These are phyloP conservation scores for Geranium brycei DNA, from an alignment of 345 rosid genomes.

Conservation along the genomic window DNA sequence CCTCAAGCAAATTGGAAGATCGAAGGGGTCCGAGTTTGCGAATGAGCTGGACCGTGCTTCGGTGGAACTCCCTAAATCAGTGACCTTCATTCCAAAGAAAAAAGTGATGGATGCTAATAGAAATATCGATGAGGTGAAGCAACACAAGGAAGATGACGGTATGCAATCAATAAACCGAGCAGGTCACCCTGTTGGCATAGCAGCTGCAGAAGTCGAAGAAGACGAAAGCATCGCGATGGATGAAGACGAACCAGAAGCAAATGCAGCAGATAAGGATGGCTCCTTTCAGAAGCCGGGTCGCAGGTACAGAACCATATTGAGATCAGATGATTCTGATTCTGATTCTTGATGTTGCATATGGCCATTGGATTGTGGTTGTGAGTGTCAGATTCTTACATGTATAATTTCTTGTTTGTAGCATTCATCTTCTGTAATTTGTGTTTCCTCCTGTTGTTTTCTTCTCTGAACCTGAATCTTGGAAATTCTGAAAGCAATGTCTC, in stretches of 20 bases:
- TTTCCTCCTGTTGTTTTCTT: neutral
- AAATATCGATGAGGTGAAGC: slow-evolving; percentile 13
- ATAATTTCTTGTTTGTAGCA: neutral
- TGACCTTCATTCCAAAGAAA: slow-evolving; percentile 43
- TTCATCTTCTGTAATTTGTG: neutral
- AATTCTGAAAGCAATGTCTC: no score
- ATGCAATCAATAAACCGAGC: slow-evolving; percentile 2
- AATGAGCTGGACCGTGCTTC: slow-evolving; percentile 5
- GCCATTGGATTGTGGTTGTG: no score
- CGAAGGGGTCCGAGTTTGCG: slow-evolving; percentile 14
- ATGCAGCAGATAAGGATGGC: slow-evolving; percentile 3
- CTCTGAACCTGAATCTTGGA: no score
- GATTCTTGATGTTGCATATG: neutral
- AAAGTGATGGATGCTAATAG: slow-evolving; percentile 14
- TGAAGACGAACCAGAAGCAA: slow-evolving; percentile 18
- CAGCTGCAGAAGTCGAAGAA: slow-evolving; percentile 22
- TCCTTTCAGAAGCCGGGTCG: slow-evolving; percentile 19
- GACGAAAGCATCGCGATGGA: slow-evolving; percentile 16
- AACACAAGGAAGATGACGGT: slow-evolving; percentile 10
- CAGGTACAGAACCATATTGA: slow-evolving; percentile 28
- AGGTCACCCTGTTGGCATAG: slow-evolving; percentile 23
- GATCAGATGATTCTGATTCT: slow-evolving; percentile 12
- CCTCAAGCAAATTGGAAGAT: slow-evolving; percentile 14
- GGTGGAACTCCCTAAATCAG: slow-evolving; percentile 20
- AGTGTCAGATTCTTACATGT: neutral